Percentiles rank a stretch among this genome's conserved stretches.
Evolutionary conservation across 2,329 filamentous ascomycete genomes (phyloP).

Genomic region (Aspergillus ochraceoroseus): DNA sequence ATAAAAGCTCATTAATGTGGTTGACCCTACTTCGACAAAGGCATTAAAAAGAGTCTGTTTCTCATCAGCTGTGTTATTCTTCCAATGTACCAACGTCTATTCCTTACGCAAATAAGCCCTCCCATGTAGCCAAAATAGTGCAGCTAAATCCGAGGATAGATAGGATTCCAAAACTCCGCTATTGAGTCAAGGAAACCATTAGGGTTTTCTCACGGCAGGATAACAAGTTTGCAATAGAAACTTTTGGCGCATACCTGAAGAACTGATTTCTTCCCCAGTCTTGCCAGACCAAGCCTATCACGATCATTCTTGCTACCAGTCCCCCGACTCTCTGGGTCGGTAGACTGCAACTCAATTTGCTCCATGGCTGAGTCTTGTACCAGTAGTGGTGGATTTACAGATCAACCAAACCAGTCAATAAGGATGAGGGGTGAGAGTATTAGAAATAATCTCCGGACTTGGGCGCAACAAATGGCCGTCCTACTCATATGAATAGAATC

Average conservation of each 20-base stretch:
- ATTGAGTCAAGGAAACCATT: not conserved
- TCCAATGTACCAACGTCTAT: not conserved
- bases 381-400: not conserved
- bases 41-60: conserved; percentile 11
- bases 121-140: conserved; percentile 24
- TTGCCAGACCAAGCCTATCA: conserved; percentile 16
- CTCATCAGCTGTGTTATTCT: not conserved
- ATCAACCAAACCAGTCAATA: not conserved
- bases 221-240: too few species aligned
- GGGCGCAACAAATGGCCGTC: too few species aligned
- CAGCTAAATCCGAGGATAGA: conserved; percentile 24
- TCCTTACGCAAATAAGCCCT: conserved; percentile 18
- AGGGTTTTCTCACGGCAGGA: not conserved
- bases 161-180: conserved; percentile 23
- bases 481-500: too few species aligned
- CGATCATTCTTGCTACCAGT: conserved; percentile 3
- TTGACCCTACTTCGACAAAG: conserved; percentile 14
- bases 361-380: too few species aligned
- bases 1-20: too few species aligned
- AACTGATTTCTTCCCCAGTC: conserved; percentile 21
- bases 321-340: not conserved
- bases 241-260: conserved; percentile 15
- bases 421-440: too few species aligned
- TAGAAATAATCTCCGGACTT: too few species aligned
- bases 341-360: conserved; percentile 9